Evolutionary conservation across 805 yeast species (phyloP).

Genomic region (Cyberlindnera xylosilytica): DNA sequence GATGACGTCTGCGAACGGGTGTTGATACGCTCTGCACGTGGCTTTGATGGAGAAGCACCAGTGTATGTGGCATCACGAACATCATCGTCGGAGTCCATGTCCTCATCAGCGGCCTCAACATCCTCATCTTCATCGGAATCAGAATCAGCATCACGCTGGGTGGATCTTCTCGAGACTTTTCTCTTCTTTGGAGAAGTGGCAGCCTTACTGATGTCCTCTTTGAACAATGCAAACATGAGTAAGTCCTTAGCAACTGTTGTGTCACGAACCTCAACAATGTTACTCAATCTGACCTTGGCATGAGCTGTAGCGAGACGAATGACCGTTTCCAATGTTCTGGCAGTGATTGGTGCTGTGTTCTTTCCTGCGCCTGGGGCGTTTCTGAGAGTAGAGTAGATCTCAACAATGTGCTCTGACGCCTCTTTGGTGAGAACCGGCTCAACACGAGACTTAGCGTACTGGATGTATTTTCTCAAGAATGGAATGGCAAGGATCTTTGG

Average conservation of each 20-base stretch:
- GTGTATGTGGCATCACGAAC: not conserved
- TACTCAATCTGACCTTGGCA: slow-evolving; percentile 89
- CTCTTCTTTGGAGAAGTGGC: slow-evolving; percentile 28
- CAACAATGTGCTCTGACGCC: slow-evolving; percentile 80
- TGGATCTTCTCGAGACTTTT: slow-evolving; percentile 21
- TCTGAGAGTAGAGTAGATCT: slow-evolving; percentile 75
- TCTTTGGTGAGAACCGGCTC: slow-evolving; percentile 73
- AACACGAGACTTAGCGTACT: slow-evolving; percentile 87
- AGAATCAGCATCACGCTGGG: slow-evolving; percentile 1
- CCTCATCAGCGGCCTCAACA: not conserved
- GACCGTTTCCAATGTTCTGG: slow-evolving; percentile 95
- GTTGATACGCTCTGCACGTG: not conserved
- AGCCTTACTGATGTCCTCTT: slow-evolving; percentile 49
- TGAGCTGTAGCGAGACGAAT: slow-evolving; percentile 95
- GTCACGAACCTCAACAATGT: slow-evolving; percentile 69
- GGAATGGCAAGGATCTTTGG: slow-evolving; percentile 66
- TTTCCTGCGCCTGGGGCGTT: slow-evolving; percentile 66
- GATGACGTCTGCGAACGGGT: slow-evolving; percentile 2
- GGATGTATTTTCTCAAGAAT: slow-evolving; percentile 87
- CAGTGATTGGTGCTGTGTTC: slow-evolving; percentile 90
- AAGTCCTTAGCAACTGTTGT: slow-evolving; percentile 84
- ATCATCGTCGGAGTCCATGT: not conserved
- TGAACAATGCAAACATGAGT: slow-evolving; percentile 81
- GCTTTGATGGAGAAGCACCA: not conserved
- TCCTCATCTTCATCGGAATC: slow-evolving; percentile 7